Evolutionary conservation across 768 basidiomycete genomes (phyloP).

Genomic region (Hygrophoropsis aurantiaca): DNA sequence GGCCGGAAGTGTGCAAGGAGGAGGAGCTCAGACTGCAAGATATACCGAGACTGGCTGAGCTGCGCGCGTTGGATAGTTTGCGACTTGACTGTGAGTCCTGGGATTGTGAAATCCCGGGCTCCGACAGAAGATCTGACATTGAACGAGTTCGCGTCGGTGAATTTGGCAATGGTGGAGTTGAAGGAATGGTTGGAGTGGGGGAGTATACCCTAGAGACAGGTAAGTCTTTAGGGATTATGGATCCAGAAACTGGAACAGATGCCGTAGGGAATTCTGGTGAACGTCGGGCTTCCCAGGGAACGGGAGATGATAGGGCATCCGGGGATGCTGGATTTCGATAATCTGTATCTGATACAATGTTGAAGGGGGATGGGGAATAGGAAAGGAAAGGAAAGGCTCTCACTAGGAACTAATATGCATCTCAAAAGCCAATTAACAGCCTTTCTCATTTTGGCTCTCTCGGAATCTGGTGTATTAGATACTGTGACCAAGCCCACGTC

Average conservation of each 20-base stretch:
- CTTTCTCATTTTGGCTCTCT: constrained; percentile 70
- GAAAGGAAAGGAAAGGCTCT: constrained; percentile 14
- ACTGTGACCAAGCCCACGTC: constrained; percentile 82
- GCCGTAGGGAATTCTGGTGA: constrained; percentile 55
- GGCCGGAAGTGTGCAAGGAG: constrained; percentile 10
- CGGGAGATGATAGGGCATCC: constrained; percentile 47
- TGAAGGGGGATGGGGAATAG: constrained; percentile 8
- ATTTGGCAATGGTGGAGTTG: constrained; percentile 36
- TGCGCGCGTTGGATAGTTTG: constrained; percentile 31
- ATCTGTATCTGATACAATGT: constrained; percentile 33
- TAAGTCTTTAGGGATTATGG: constrained; percentile 27
- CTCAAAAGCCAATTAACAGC: constrained; percentile 75
- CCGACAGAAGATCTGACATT: constrained; percentile 49
- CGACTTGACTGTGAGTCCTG: constrained; percentile 20
- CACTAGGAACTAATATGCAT: constrained; percentile 49
- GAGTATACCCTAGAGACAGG: constrained; percentile 27
- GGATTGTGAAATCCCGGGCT: constrained; percentile 39
- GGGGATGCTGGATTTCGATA: constrained; percentile 77
- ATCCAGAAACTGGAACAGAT: constrained; percentile 35
- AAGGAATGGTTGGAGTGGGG: constrained; percentile 33
- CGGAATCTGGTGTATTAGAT: constrained; percentile 50
- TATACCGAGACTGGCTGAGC: constrained; percentile 22
- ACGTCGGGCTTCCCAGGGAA: constrained; percentile 53
- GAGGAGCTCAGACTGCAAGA: constrained; percentile 19
- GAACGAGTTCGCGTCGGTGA: constrained; percentile 58